These are phyloP conservation scores for Coniochaeta sp. DNA, from an alignment of 2,329 filamentous ascomycete species.

Conservation along the genomic window DNA sequence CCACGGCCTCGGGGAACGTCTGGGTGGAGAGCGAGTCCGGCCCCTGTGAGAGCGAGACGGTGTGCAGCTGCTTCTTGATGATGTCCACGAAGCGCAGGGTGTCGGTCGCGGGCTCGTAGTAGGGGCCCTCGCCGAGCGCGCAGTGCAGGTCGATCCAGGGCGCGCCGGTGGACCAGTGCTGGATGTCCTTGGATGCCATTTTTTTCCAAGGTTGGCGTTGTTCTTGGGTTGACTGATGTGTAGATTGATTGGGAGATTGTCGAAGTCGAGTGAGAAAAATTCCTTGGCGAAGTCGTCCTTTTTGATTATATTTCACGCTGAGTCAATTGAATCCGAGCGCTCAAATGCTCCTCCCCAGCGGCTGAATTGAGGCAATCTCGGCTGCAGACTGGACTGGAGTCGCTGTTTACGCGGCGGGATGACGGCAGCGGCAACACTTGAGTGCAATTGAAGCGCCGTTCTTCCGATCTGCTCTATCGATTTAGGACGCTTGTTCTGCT, in stretches of 20 bases:
- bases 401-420: background rate
- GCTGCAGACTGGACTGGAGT: background rate
- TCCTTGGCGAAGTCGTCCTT: background rate
- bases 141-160: slow-evolving; percentile 58
- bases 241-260: too few relatives aligned
- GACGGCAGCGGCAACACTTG: background rate
- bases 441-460: background rate
- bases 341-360: background rate
- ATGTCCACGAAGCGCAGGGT: slow-evolving; percentile 77
- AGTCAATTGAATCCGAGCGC: background rate
- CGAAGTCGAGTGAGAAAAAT: background rate
- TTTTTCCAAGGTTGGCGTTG: slow-evolving; percentile 4
- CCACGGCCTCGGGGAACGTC: slow-evolving; percentile 46
- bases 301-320: background rate
- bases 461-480: background rate
- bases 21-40: slow-evolving; percentile 55
- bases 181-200: slow-evolving; percentile 26
- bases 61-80: slow-evolving; percentile 66
- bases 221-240: background rate
- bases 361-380: background rate
- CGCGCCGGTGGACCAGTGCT: slow-evolving; percentile 43
- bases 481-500: too few relatives aligned
- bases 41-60: slow-evolving; percentile 57
- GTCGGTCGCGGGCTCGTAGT: slow-evolving; percentile 59
- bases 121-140: slow-evolving; percentile 66